Base-by-base conservation (phyloP, 345 rosid species). In the Lepidium aucheri region DNA sequence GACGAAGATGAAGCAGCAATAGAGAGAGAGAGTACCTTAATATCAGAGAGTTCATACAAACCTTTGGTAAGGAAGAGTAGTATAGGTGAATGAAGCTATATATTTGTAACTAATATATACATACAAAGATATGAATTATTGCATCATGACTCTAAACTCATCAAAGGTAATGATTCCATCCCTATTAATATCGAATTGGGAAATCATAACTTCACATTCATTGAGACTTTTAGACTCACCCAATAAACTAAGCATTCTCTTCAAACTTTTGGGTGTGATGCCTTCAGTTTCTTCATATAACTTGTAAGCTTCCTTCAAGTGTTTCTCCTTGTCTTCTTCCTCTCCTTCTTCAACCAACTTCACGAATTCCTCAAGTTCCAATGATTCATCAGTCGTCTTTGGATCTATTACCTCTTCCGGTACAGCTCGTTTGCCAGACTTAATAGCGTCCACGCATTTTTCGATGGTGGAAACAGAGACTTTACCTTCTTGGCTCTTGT, bases 81-180 rank as follows among this genome's bases (percentile, higher is more conserved):
- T 28, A 45, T 38, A 63, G 34, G 56, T 47, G 47, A 30, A 59
- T 54, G 41, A 20, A 43, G 32, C 7, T 28, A 28, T 28, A 28
- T 28, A 66, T 2, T 9, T 18, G 28, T 54, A 67, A 5, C 20
- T 32, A 34, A 14, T 33, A 6, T 45, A 43, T 44, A 9, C 26
- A 14, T 41, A 60, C 0, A 14, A 22, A 6, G 35, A 43, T 44
- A 9, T 17, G n/a, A 52, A 33, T 34, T 33, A 68, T 26, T 66
- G 61, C 90, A 88, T 88, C 92, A 86, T 89, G 62, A 58, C 58
- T 40, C 75, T 67, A 60, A 89, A 89, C 78, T 89, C 96, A 26
- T 84, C 81, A 73, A 86, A 86, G 68, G 70, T 74, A 17, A 84
- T 74, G 47, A 81, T 72, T 3, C 92, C 90, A 47, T 86, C 86